Evolutionary conservation across 2,329 filamentous ascomycete species (phyloP).

Genomic region (Fusarium annulatum): DNA sequence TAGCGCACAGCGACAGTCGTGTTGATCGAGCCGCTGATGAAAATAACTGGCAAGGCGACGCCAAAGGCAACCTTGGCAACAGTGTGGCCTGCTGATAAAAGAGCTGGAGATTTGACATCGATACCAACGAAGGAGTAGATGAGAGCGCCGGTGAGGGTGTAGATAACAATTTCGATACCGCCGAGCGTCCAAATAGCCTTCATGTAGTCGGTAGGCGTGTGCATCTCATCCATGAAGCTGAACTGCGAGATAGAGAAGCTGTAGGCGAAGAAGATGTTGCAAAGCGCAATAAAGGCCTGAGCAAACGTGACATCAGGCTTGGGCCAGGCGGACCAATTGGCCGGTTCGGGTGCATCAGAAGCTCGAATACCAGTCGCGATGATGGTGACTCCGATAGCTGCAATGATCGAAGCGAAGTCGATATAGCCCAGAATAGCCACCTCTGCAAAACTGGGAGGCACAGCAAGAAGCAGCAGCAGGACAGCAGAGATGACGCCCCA

Average conservation of each 20-base stretch:
- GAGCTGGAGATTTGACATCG: slow-evolving; percentile 70
- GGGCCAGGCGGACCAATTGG: slow-evolving; percentile 53
- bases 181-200: slow-evolving; percentile 70
- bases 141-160: slow-evolving; percentile 70
- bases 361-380: slow-evolving; percentile 64
- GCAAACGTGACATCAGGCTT: slow-evolving; percentile 55
- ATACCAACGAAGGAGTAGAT: slow-evolving; percentile 74
- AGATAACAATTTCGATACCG: slow-evolving; percentile 68
- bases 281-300: slow-evolving; percentile 66
- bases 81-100: slow-evolving; percentile 67
- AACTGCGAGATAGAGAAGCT: slow-evolving; percentile 59
- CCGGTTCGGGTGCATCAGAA: slow-evolving; percentile 14
- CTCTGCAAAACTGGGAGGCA: slow-evolving; percentile 55
- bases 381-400: slow-evolving; percentile 72
- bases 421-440: slow-evolving; percentile 42
- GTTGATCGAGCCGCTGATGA: slow-evolving; percentile 73
- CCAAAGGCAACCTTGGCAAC: slow-evolving; percentile 54
- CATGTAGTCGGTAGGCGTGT: slow-evolving; percentile 53
- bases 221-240: slow-evolving; percentile 60
- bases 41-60: slow-evolving; percentile 73
- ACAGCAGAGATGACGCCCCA: slow-evolving; percentile 55
- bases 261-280: slow-evolving; percentile 76
- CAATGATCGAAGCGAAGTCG: slow-evolving; percentile 49
- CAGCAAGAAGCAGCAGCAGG: slow-evolving; percentile 52
- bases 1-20: slow-evolving; percentile 58